Conservation (phyloP, 495 filamentous ascomycete genomes). For the Massariosphaeria phaeospora region DNA sequence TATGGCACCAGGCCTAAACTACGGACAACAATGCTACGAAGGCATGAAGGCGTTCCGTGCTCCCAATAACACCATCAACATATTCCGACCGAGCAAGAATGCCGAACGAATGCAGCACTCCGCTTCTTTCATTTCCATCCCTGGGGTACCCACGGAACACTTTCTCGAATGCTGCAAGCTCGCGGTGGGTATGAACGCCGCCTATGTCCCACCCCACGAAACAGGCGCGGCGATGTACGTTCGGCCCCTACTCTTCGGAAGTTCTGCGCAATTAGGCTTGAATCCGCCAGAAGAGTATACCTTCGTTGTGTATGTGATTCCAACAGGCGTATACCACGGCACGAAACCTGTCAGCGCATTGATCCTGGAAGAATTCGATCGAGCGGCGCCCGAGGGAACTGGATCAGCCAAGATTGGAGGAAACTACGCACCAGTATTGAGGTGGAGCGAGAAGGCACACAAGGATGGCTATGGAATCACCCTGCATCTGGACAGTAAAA, state of each 20-base stretch:
- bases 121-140: constrained; percentile 72
- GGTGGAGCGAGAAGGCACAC: constrained; percentile 70
- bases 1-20: constrained; percentile 86
- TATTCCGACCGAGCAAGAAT: constrained; percentile 79
- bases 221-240: constrained; percentile 87
- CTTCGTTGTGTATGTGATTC: constrained; percentile 77
- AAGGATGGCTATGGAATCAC: constrained; percentile 77
- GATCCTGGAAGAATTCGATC: constrained; percentile 73
- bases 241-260: constrained; percentile 80
- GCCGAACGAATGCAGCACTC: constrained; percentile 75
- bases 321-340: constrained; percentile 86
- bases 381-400: constrained; percentile 67
- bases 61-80: constrained; percentile 56
- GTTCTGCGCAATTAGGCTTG: constrained; percentile 71
- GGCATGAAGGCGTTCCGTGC: constrained; percentile 87
- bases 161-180: constrained; percentile 71
- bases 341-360: constrained; percentile 72
- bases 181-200: constrained; percentile 79
- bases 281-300: constrained; percentile 83
- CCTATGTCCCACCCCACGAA: constrained; percentile 76
- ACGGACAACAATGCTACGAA: constrained; percentile 91
- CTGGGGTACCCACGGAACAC: constrained; percentile 62
- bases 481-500: constrained; percentile 77
- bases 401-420: constrained; percentile 71
- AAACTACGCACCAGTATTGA: constrained; percentile 78